These are phyloP conservation scores for Coemansia guatemalensis DNA, from an alignment of 192 early-diverging fungal species.

Conservation along the genomic window DNA sequence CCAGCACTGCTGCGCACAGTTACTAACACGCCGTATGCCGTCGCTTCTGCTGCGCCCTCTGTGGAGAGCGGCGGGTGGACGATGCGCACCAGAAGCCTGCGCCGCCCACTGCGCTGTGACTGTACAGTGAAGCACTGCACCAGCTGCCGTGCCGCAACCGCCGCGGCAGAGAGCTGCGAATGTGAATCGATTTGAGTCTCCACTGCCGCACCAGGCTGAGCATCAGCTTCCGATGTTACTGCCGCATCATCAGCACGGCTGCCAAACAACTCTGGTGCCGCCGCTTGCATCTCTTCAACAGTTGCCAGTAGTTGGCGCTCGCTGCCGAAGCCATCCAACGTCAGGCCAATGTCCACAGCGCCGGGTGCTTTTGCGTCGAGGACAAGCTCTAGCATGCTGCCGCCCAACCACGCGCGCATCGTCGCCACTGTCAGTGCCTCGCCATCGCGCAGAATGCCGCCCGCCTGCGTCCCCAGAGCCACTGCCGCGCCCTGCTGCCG, in stretches of 20 bases:
- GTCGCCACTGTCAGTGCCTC: slow-evolving; percentile 35
- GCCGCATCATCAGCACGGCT: background rate
- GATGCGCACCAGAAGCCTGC: slow-evolving; percentile 40
- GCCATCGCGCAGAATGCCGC: slow-evolving; percentile 50
- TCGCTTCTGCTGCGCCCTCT: background rate
- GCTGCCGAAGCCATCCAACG: slow-evolving; percentile 13
- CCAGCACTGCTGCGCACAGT: slow-evolving; percentile 19
- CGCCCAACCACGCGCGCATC: slow-evolving; percentile 29
- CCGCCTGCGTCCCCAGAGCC: slow-evolving; percentile 39
- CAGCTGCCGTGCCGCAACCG: slow-evolving; percentile 24
- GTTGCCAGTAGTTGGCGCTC: slow-evolving; percentile 16
- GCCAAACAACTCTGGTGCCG: slow-evolving; percentile 43
- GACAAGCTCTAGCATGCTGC: slow-evolving; percentile 37
- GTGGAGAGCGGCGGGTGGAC: slow-evolving; percentile 23
- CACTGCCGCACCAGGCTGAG: too few relatives aligned
- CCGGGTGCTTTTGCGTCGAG: slow-evolving; percentile 35
- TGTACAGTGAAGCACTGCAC: slow-evolving; percentile 39
- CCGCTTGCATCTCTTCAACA: slow-evolving; percentile 17
- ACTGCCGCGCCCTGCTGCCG: slow-evolving; percentile 34
- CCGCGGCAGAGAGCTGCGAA: background rate
- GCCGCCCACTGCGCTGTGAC: slow-evolving; percentile 19
- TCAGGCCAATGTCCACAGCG: slow-evolving; percentile 15
- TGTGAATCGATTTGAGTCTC: too few relatives aligned
- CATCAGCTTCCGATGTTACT: background rate
- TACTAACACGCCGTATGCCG: slow-evolving; percentile 21